phyloP scores from a whole-genome alignment of 805 yeast genomes.

The Wickerhamiella hasegawae region DNA sequence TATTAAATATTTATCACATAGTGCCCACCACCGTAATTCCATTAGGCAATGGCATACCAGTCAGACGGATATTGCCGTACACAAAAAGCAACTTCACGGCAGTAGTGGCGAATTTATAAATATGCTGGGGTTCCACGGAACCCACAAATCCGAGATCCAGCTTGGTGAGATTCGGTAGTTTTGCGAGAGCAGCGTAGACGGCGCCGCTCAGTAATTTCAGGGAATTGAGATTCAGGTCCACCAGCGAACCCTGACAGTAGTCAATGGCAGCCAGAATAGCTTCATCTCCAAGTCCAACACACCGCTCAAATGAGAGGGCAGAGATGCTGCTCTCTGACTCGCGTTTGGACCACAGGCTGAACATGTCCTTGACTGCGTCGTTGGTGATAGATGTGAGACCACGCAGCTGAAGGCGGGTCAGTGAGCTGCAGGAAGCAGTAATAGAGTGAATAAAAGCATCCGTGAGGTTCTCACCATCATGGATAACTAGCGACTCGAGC shows the following conservation, averaged over 20 bases:
- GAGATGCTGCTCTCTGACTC: conserved; percentile 34
- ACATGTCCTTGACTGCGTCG: conserved; percentile 45
- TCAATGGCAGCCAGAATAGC: conserved; percentile 42
- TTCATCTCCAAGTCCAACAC: conserved; percentile 46
- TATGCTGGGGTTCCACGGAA: conserved; percentile 49
- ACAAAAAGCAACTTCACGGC: conserved; percentile 56
- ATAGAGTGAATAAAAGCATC: conserved; percentile 31
- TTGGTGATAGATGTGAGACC: conserved; percentile 51
- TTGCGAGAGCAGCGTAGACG: conserved; percentile 14
- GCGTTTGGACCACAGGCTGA: conserved; percentile 33
- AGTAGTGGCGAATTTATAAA: conserved; percentile 41
- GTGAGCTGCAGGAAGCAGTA: conserved; percentile 30
- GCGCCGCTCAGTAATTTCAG: conserved; percentile 38
- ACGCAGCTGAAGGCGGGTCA: conserved; percentile 44
- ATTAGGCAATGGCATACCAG: conserved; percentile 18
- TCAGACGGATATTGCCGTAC: conserved; percentile 36
- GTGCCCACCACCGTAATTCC: conserved; percentile 16
- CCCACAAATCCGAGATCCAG: conserved; percentile 72
- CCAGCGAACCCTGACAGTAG: conserved; percentile 51
- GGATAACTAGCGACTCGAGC: conserved; percentile 40
- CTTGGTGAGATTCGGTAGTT: conserved; percentile 45
- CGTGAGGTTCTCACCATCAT: conserved; percentile 60
- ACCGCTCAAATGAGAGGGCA: conserved; percentile 45
- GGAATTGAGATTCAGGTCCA: conserved; percentile 60
- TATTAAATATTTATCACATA: conserved; percentile 13